phyloP scores from a whole-genome alignment of 257 asterid species.

The Solanum tacnaense region DNA sequence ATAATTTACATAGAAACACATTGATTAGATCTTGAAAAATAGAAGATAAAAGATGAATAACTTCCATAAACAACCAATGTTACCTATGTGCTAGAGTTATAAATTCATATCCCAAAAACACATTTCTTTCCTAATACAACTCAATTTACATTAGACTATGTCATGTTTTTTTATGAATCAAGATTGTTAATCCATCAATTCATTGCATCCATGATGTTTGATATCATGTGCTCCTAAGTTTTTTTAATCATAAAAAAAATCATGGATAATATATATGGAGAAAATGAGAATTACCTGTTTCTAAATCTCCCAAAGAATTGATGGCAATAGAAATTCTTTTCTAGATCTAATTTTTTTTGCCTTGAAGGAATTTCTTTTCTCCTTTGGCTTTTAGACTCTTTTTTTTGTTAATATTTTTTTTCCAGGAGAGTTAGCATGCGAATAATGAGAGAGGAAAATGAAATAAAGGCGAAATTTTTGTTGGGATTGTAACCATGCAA shows the following conservation, averaged over 20 bases:
- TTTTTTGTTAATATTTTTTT: neutral
- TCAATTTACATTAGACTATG: neutral
- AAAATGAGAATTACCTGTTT: neutral
- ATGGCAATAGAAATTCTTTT: neutral
- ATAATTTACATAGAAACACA: neutral
- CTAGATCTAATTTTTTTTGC: neutral
- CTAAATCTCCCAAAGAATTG: neutral
- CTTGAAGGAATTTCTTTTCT: neutral
- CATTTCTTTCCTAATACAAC: neutral
- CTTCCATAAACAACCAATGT: neutral
- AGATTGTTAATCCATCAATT: neutral
- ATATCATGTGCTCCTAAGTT: neutral
- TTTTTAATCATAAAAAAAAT: neutral
- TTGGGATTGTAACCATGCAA: neutral
- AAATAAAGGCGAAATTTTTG: neutral
- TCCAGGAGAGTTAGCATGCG: neutral
- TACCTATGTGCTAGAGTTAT: neutral
- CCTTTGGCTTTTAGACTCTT: neutral
- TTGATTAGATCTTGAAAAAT: neutral
- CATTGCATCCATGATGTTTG: neutral
- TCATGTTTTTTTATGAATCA: neutral
- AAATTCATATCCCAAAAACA: neutral
- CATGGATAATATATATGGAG: neutral
- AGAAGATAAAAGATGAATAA: neutral
- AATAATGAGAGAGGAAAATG: neutral